Base-by-base conservation (phyloP, 768 basidiomycete species). In the Suillus subalutaceus region DNA sequence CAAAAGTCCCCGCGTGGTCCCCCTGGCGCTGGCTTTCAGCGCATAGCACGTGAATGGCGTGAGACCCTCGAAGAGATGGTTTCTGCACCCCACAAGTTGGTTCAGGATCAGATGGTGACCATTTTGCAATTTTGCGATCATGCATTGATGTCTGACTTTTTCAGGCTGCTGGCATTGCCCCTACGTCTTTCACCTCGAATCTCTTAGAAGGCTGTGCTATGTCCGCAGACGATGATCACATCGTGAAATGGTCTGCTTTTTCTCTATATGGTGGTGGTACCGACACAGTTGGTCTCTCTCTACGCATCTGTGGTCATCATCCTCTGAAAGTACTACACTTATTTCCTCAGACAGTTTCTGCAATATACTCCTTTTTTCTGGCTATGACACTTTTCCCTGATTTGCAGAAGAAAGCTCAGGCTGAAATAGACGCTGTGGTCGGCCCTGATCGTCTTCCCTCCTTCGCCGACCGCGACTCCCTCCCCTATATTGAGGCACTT, bases 321-420 rank as follows among this genome's bases (percentile, higher is more conserved):
- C 48, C 23, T 52, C 50, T 52, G 50, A 52, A 13, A 52, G 15
- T 7, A 26, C 23, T 7, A 26, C 23, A 7, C 23, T 6, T 26
- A 16, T 52, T 52, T 52, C 6, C 2, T 26, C 26, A 52, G 50
- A 52, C 15, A 8, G 15, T 52, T 26, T 52, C 50, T 26, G 13
- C 50, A 26, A 26, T 52, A 15, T 52, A 52, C 26, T 52, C 50
- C 1, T 13, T 52, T 52, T 52, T 52, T 26, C 50, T 52, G 26
- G 50, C 50, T 16, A 52, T 52, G 26, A 26, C 15, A 26, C 13
- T 26, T 52, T 52, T 52, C 15, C 50, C 50, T 8, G 50, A 52
- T 52, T 6, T 26, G 15, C 50, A 52, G 50, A 52, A 52, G 50
- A 52, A 52, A 52, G 50, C 50, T 52, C 50, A 52, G 23, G 50